phyloP scores from a whole-genome alignment of 1,284 basidiomycete species.

The Austroboletus novae-zelandiae region DNA sequence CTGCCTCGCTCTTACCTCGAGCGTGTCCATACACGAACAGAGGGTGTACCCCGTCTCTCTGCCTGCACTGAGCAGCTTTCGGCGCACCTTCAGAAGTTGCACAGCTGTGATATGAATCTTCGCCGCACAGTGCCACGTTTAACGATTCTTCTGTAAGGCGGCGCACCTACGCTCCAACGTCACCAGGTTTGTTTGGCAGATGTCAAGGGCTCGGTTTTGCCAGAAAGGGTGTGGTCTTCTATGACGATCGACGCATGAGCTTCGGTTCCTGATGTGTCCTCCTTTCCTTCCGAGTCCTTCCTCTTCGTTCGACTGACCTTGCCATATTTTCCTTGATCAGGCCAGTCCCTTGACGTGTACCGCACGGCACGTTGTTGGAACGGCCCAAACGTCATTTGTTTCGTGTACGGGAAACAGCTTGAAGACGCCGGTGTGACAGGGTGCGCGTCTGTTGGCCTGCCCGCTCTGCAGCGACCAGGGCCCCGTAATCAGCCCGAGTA shows the following conservation, averaged over 20 bases:
- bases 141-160: neutral
- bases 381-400: too few relatives aligned
- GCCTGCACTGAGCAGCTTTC: neutral
- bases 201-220: conserved; percentile 22
- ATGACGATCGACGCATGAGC: conserved; percentile 26
- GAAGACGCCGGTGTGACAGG: neutral
- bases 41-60: conserved; percentile 9
- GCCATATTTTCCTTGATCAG: conserved; percentile 4
- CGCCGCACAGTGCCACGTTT: conserved; percentile 1
- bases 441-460: conserved; percentile 6
- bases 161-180: neutral
- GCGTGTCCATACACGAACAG: conserved; percentile 11
- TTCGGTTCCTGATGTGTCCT: conserved; percentile 26
- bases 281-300: conserved; percentile 5
- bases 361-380: conserved; percentile 21
- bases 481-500: conserved; percentile 8
- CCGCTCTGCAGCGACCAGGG: neutral
- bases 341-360: conserved; percentile 22
- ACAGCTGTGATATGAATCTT: conserved; percentile 29
- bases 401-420: conserved; percentile 4
- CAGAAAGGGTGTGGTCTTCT: conserved; percentile 20
- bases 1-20: conserved; percentile 24
- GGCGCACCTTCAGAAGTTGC: conserved; percentile 12
- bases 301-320: conserved; percentile 10
- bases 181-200: conserved; percentile 5